Evolutionary conservation across 2,329 filamentous ascomycete genomes (phyloP), one percentile per base, ranked within the genome.

Genomic region (Aspergillus viridinutans): DNA sequence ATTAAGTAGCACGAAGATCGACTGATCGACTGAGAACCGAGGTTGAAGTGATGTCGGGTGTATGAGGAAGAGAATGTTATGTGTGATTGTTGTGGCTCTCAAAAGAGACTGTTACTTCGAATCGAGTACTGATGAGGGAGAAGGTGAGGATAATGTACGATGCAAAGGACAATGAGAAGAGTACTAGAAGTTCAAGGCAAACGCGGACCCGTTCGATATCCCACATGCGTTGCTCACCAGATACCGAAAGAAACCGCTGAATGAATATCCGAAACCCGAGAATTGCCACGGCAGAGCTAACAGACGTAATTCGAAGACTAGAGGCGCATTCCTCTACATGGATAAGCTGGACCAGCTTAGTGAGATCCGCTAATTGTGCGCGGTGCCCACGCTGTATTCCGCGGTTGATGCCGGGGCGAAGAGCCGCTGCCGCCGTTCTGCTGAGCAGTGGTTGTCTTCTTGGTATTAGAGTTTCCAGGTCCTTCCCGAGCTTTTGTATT

Each of bases 401-500:
- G 64, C 21, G 69, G 66, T 52, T 66, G 65, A 32, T 66, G 63
- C 50, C 67, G 68, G 21, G 43, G 43, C 20, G 67, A 64, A 47
- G 68, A 63, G 20, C 58, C 60, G 50, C 54, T 59, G 29, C 62
- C 62, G 45, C 63, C 63, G 49, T 45, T 53, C 38, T 69, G 63
- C 43, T 65, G 64, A 29, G 67, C 63, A 42, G 64, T 52, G 29
- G 61, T 53, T 50, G 63, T 50, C 49, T 70, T 73, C 61, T 73
- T 74, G 23, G 56, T 50, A 38, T 58, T 63, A 38, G 59, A 62
- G 52, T 55, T 58, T 21, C 60, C 62, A 32, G 65, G 35, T 14
- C 60, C 60, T 50, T 75, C 72, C 54, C 71, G 67, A 40, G 67
- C 58, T 47, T 71, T 75, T 8, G 62, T 60, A 49, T 62, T 65